phyloP scores from a whole-genome alignment of 208 protist genomes.

The Trypanosoma rangeli region DNA sequence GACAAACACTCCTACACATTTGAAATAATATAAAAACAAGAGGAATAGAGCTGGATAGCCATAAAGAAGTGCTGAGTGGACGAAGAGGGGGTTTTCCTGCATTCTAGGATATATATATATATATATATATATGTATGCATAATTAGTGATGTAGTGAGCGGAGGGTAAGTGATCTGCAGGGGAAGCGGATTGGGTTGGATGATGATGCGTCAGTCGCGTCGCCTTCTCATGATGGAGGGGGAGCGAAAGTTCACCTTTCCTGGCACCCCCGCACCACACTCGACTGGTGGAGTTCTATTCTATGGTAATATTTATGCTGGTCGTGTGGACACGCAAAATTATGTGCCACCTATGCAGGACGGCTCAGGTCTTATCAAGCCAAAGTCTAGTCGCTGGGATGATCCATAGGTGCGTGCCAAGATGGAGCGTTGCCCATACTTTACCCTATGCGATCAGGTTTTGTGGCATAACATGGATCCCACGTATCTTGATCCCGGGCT shows the following conservation, averaged over 20 bases:
- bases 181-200: neutral
- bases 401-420: constrained; percentile 53
- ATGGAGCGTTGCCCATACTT: constrained; percentile 84
- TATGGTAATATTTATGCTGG: constrained; percentile 87
- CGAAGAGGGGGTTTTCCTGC: neutral
- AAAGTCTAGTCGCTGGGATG: constrained; percentile 65
- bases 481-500: constrained; percentile 81
- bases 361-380: constrained; percentile 43
- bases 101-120: constrained; percentile 2
- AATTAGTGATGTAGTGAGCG: neutral
- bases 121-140: constrained; percentile 8
- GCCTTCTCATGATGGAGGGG: constrained; percentile 51
- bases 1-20: neutral
- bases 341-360: constrained; percentile 60
- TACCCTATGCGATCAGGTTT: constrained; percentile 83
- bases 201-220: constrained; percentile 39
- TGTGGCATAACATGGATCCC: constrained; percentile 90
- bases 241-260: constrained; percentile 65
- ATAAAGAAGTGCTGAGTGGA: neutral
- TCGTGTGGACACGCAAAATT: constrained; percentile 78
- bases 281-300: constrained; percentile 76
- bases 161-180: neutral
- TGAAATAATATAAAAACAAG: neutral
- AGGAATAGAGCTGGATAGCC: neutral
- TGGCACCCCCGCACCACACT: constrained; percentile 46